Conservation (phyloP, 768 basidiomycete species). For the Tylopilus subfusipes region DNA sequence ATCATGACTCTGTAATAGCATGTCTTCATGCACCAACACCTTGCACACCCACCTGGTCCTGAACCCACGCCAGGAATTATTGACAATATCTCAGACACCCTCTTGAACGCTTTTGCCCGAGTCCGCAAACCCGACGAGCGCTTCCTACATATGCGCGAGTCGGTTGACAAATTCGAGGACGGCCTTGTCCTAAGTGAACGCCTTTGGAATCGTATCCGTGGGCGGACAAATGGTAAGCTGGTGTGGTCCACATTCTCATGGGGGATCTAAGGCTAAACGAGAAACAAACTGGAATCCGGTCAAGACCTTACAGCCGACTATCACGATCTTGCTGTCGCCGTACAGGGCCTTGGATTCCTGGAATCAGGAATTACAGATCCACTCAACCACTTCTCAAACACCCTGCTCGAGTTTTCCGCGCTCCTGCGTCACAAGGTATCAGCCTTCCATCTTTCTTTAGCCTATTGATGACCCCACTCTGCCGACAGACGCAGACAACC, state of each 20-base stretch:
- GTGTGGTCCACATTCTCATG: slow-evolving; percentile 23
- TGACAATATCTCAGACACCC: slow-evolving; percentile 93
- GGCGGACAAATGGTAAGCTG: slow-evolving; percentile 80
- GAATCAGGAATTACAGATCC: slow-evolving; percentile 99
- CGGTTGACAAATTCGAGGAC: slow-evolving; percentile 95
- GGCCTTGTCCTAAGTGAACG: slow-evolving; percentile 81
- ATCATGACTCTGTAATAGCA: slow-evolving; percentile 48
- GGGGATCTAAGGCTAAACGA: slow-evolving; percentile 78
- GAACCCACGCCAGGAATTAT: slow-evolving; percentile 78
- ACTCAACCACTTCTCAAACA: slow-evolving; percentile 94
- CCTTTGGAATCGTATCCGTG: slow-evolving; percentile 72
- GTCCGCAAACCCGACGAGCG: slow-evolving; percentile 97
- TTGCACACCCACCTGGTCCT: slow-evolving; percentile 87
- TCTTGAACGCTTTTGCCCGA: slow-evolving; percentile 92
- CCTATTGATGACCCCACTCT: neutral
- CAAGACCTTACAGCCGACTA: slow-evolving; percentile 97
- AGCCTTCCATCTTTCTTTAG: neutral
- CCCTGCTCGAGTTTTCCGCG: slow-evolving; percentile 91
- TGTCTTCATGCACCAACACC: slow-evolving; percentile 95
- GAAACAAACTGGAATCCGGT: slow-evolving; percentile 74
- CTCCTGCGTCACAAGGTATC: slow-evolving; percentile 78
- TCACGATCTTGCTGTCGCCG: slow-evolving; percentile 92
- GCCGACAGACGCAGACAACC: slow-evolving; percentile 73
- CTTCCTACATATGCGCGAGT: slow-evolving; percentile 88
- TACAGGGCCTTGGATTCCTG: slow-evolving; percentile 95